phyloP scores from a whole-genome alignment of 257 asterid species.

The Penstemon newberryi region DNA sequence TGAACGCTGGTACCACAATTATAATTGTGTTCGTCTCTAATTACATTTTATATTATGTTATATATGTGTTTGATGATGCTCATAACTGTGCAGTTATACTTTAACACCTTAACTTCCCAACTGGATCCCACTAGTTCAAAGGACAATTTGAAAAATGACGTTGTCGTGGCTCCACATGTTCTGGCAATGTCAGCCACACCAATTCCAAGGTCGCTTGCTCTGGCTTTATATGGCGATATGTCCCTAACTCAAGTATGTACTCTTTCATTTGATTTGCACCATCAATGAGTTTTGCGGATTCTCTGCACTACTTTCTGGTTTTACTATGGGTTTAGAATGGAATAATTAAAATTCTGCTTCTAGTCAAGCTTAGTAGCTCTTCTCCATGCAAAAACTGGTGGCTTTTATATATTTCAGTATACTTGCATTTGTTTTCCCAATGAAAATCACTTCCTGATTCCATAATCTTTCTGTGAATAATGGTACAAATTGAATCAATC shows the following conservation, averaged over 20 bases:
- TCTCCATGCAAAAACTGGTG: not conserved
- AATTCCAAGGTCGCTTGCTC: conserved; percentile 93
- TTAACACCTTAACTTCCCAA: conserved; percentile 56
- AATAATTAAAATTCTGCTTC: not conserved
- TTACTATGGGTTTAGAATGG: conserved; percentile 7
- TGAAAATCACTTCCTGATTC: not conserved
- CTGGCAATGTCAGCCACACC: conserved; percentile 99
- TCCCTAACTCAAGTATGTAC: conserved; percentile 86
- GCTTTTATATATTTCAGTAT: too few species aligned
- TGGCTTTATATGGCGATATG: conserved; percentile 95
- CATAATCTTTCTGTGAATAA: not conserved
- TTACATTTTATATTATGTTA: not conserved
- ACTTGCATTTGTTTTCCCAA: not conserved
- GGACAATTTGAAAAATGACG: conserved; percentile 41
- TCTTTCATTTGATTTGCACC: conserved; percentile 17
- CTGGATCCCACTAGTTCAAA: conserved; percentile 41
- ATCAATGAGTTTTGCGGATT: conserved; percentile 11
- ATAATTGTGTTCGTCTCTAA: conserved; percentile 18
- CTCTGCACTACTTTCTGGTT: conserved; percentile 1
- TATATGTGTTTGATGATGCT: conserved; percentile 23
- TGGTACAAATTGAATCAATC: not conserved
- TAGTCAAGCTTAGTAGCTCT: not conserved
- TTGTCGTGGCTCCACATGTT: conserved; percentile 87
- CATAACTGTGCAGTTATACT: conserved; percentile 65
- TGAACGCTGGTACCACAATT: too few species aligned